These are phyloP conservation scores for Globisporangium ultimum DNA, from an alignment of 352 stramenopile genomes.

Conservation along the genomic window DNA sequence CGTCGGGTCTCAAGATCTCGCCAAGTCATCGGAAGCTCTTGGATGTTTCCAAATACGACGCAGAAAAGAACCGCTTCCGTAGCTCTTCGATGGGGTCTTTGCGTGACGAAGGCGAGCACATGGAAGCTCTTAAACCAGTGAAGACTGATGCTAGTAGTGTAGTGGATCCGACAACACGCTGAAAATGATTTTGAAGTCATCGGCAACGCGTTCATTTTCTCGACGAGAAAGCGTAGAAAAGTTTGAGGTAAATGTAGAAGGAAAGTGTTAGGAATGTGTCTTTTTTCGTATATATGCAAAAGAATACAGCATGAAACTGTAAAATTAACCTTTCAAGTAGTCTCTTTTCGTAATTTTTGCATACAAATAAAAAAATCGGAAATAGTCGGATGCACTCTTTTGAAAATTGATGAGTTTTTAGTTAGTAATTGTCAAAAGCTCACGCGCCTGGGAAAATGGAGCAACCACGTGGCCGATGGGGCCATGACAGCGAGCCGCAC, in stretches of 20 bases:
- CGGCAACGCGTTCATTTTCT: too few relatives aligned
- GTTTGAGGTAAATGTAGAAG: neutral
- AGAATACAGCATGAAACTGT: too few relatives aligned
- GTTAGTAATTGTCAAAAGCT: too few relatives aligned
- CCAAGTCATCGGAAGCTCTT: conserved; percentile 49
- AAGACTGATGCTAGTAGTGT: neutral
- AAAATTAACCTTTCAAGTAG: neutral
- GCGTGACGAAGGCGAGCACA: conserved; percentile 22
- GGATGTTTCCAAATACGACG: conserved; percentile 18
- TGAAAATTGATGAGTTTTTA: too few relatives aligned
- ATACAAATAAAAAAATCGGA: neutral
- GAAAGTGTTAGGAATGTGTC: neutral
- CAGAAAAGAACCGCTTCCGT: conserved; percentile 22
- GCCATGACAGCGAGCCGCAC: neutral
- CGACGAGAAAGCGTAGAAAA: neutral
- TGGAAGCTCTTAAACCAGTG: neutral
- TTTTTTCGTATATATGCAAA: neutral
- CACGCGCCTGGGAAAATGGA: conserved; percentile 1
- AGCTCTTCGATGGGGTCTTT: conserved; percentile 41
- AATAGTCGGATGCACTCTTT: neutral
- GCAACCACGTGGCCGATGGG: conserved; percentile 2
- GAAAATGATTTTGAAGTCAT: too few relatives aligned
- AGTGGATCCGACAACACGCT: conserved; percentile 2
- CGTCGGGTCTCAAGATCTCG: conserved; percentile 31
- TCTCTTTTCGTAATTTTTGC: neutral